Evolutionary conservation across 2,329 filamentous ascomycete genomes (phyloP).

Genomic region (Pseudogymnoascus pannorum): DNA sequence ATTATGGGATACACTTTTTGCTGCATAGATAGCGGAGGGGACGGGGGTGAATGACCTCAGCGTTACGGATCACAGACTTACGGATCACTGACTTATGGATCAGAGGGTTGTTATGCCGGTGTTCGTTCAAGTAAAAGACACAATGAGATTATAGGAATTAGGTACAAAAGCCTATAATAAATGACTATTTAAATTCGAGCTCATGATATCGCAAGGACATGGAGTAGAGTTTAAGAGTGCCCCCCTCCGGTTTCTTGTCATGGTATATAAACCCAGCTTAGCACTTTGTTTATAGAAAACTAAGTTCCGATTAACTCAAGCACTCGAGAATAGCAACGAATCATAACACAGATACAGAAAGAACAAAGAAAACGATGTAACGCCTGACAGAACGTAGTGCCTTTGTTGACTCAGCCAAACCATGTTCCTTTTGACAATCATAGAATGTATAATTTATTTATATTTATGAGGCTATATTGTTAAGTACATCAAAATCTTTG

Average conservation of each 20-base stretch:
- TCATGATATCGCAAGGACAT: neutral
- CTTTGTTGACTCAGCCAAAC: too few species aligned
- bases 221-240: neutral
- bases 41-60: neutral
- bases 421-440: neutral
- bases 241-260: too few species aligned
- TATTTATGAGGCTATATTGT: neutral
- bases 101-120: neutral
- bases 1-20: slow-evolving; percentile 1
- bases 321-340: too few species aligned
- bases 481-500: neutral
- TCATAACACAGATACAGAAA: too few species aligned
- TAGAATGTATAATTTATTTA: neutral
- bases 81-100: slow-evolving; percentile 5
- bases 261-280: too few species aligned
- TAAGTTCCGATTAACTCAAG: too few species aligned
- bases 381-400: too few species aligned
- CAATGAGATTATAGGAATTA: slow-evolving; percentile 7
- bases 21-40: slow-evolving; percentile 1
- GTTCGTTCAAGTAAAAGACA: slow-evolving; percentile 3
- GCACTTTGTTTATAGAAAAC: too few species aligned
- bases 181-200: neutral
- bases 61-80: neutral
- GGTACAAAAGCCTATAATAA: slow-evolving; percentile 3
- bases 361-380: too few species aligned